phyloP scores from a whole-genome alignment of 495 filamentous ascomycete species.

The Penicillium simplicissimum region DNA sequence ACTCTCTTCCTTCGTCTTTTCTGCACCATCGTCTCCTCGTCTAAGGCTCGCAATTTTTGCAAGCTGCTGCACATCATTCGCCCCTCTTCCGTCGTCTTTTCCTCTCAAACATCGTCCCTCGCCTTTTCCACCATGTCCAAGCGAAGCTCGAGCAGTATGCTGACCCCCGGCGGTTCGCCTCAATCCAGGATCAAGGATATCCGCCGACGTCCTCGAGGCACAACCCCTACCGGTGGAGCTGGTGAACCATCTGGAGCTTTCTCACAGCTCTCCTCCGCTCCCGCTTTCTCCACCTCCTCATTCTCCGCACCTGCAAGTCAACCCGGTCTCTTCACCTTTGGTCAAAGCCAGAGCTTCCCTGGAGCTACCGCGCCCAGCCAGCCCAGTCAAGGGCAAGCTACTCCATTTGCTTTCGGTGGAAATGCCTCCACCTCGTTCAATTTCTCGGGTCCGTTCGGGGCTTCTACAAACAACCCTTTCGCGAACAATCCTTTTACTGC shows the following conservation, averaged over 20 bases:
- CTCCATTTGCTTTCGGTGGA: constrained; percentile 45
- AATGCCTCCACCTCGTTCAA: constrained; percentile 37
- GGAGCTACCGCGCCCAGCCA: constrained; percentile 33
- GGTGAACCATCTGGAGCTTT: constrained; percentile 23
- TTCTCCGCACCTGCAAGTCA: constrained; percentile 34
- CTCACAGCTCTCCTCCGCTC: constrained; percentile 28
- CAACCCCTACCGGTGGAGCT: constrained; percentile 20
- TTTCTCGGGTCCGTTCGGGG: constrained; percentile 31
- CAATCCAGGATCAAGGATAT: constrained; percentile 39
- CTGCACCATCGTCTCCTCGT: neutral
- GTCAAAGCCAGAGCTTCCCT: constrained; percentile 52
- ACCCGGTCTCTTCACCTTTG: constrained; percentile 45
- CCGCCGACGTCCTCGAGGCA: constrained; percentile 32
- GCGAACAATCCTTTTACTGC: constrained; percentile 28
- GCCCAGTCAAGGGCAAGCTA: constrained; percentile 31
- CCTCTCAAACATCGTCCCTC: neutral
- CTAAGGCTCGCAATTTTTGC: neutral
- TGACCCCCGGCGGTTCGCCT: neutral
- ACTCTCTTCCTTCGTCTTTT: neutral
- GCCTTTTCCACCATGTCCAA: constrained; percentile 1
- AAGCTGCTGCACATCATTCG: constrained; percentile 2
- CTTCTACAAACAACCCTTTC: constrained; percentile 43
- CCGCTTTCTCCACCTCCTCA: constrained; percentile 32
- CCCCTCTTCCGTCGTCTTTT: constrained; percentile 6
- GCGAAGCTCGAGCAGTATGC: neutral